Evolutionary conservation across 345 rosid species (phyloP).

Genomic region (Brassica nigra): DNA sequence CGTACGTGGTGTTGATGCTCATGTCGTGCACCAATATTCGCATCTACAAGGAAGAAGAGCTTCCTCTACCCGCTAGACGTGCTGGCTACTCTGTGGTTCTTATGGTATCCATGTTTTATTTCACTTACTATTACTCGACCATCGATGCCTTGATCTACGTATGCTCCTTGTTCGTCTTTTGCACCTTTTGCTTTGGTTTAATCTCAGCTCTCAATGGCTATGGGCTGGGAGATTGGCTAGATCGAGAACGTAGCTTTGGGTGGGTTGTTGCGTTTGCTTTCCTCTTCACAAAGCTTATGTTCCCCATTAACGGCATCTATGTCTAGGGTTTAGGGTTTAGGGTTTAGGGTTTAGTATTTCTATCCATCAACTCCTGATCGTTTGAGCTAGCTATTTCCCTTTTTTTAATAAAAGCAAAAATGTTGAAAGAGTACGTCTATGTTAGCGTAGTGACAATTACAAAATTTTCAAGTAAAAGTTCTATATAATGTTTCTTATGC

Average conservation of each 20-base stretch:
- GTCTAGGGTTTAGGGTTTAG: no score
- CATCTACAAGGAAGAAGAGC: slow-evolving; percentile 9
- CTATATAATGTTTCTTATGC: neutral
- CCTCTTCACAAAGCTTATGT: neutral
- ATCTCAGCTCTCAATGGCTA: neutral
- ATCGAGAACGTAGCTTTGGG: neutral
- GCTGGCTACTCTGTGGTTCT: neutral
- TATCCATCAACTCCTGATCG: neutral
- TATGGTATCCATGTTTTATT: neutral
- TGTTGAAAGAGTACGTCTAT: neutral
- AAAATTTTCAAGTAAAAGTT: no score
- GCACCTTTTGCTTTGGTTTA: neutral
- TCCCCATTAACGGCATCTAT: neutral
- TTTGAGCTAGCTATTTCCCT: no score
- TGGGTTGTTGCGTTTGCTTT: neutral
- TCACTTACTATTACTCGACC: neutral
- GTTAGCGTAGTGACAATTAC: no score
- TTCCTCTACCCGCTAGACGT: neutral
- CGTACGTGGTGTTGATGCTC: neutral
- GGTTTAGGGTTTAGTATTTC: no score
- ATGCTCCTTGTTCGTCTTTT: neutral
- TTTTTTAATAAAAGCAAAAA: neutral
- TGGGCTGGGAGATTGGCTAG: neutral
- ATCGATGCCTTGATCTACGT: neutral
- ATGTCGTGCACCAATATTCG: neutral